Conservation (phyloP, 2,329 filamentous ascomycete species). For the Paecilomyces dactylethromorphus region DNA sequence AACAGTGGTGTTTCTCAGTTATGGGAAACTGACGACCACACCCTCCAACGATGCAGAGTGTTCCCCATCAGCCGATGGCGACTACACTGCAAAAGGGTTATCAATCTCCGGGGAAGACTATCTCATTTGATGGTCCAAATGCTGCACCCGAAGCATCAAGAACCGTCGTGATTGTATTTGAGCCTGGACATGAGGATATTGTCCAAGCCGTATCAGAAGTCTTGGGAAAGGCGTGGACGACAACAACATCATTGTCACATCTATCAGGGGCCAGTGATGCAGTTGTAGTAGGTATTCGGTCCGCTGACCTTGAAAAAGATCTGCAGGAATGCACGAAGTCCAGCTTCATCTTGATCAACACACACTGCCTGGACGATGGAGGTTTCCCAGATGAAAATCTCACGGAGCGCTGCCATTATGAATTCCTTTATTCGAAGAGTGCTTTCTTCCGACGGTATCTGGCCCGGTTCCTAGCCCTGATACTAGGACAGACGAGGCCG, state of each 20-base stretch:
- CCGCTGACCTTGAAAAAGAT: conserved; percentile 50
- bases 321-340: conserved; percentile 53
- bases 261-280: conserved; percentile 51
- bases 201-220: conserved; percentile 72
- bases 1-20: neutral
- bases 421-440: conserved; percentile 72
- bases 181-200: conserved; percentile 65
- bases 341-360: conserved; percentile 64
- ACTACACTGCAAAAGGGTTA: conserved; percentile 22
- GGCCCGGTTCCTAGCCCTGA: conserved; percentile 71
- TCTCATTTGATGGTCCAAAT: neutral
- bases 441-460: conserved; percentile 70
- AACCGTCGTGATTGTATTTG: conserved; percentile 60
- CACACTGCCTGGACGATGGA: conserved; percentile 65
- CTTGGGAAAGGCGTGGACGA: conserved; percentile 63
- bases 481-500: conserved; percentile 70
- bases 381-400: conserved; percentile 62
- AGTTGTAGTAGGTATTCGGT: conserved; percentile 62
- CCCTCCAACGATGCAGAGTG: conserved; percentile 29
- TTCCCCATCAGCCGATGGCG: conserved; percentile 24
- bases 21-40: conserved; percentile 5
- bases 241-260: conserved; percentile 51
- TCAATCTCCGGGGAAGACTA: conserved; percentile 14
- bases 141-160: conserved; percentile 10
- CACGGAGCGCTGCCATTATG: conserved; percentile 69